Evolutionary conservation across 2,329 filamentous ascomycete genomes (phyloP).

Genomic region (Anisogramma anomala): DNA sequence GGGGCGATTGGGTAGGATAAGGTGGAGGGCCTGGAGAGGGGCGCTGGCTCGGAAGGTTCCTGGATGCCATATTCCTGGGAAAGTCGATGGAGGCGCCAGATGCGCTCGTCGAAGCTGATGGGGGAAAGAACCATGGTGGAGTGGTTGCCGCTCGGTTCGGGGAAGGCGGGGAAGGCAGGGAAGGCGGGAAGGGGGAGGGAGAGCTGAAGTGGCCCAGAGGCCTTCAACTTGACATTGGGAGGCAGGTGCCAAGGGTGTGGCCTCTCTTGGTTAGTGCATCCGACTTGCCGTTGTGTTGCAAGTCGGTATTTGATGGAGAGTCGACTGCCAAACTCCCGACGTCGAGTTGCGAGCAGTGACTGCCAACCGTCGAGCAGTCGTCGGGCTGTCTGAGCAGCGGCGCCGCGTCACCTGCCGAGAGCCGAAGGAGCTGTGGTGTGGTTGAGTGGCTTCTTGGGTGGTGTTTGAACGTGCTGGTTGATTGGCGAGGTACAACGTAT

Average conservation of each 20-base stretch:
- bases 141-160: background rate
- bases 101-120: constrained; percentile 26
- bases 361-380: no score
- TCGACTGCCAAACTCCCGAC: no score
- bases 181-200: background rate
- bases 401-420: no score
- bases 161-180: background rate
- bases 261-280: no score
- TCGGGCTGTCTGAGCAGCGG: no score
- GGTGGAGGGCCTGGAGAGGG: constrained; percentile 27
- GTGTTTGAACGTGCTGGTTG: no score
- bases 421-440: no score
- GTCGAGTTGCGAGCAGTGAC: no score
- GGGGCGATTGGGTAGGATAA: constrained; percentile 24
- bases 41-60: constrained; percentile 28
- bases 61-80: constrained; percentile 39
- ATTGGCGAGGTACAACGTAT: no score
- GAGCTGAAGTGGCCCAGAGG: background rate
- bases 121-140: constrained; percentile 10
- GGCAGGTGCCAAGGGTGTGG: background rate
- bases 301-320: no score
- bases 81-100: constrained; percentile 37
- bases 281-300: no score
- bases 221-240: background rate
- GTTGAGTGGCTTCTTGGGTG: no score